phyloP scores from a whole-genome alignment of 2,329 filamentous ascomycete species.

The Exophiala viscosa region DNA sequence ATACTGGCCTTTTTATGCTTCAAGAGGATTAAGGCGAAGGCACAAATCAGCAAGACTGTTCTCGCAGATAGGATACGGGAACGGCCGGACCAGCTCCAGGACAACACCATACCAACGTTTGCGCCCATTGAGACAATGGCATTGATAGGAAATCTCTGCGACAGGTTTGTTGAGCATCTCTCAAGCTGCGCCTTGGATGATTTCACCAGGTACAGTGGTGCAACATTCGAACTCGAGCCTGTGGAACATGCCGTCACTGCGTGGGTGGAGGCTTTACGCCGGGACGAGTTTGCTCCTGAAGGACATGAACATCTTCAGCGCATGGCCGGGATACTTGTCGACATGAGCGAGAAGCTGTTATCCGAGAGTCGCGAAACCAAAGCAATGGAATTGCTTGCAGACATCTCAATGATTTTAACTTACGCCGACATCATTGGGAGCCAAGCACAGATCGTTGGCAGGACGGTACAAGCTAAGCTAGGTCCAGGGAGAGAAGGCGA shows the following conservation, averaged over 20 bases:
- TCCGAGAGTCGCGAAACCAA: constrained; percentile 63
- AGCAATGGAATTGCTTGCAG: constrained; percentile 76
- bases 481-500: constrained; percentile 60
- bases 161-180: constrained; percentile 56
- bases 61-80: constrained; percentile 73
- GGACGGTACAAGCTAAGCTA: constrained; percentile 64
- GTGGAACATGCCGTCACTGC: constrained; percentile 84
- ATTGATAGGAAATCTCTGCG: constrained; percentile 78
- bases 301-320: constrained; percentile 76
- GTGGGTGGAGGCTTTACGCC: constrained; percentile 80
- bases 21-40: constrained; percentile 84
- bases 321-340: constrained; percentile 80
- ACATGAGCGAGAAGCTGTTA: constrained; percentile 80
- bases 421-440: constrained; percentile 73
- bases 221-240: constrained; percentile 81
- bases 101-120: constrained; percentile 74
- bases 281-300: constrained; percentile 80
- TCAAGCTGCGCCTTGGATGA: constrained; percentile 71
- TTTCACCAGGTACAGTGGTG: constrained; percentile 74
- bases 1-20: constrained; percentile 85
- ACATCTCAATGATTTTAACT: constrained; percentile 69
- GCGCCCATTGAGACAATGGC: constrained; percentile 81
- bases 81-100: constrained; percentile 62
- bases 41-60: constrained; percentile 70
- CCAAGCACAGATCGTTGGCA: constrained; percentile 59